A percentile compares a stretch with the other conserved stretches of the same genome.
phyloP scores from a whole-genome alignment of 768 basidiomycete species.

The Tricholomella constricta region DNA sequence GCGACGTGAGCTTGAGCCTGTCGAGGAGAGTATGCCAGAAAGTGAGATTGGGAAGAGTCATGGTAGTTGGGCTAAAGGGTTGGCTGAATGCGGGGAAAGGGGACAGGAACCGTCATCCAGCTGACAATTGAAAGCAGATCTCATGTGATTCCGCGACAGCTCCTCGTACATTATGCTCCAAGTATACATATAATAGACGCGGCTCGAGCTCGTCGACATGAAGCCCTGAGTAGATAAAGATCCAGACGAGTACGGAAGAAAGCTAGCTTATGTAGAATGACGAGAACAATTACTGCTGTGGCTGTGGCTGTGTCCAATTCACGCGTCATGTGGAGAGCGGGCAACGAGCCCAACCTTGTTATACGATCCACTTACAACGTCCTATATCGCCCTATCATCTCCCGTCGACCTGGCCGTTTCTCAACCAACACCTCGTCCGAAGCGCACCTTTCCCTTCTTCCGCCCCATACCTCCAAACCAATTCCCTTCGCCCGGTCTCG shows the following conservation, averaged over 20 bases:
- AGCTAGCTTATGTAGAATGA: too few relatives aligned
- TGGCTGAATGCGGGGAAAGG: constrained; percentile 1
- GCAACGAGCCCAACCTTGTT: constrained; percentile 10
- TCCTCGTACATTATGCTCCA: too few relatives aligned
- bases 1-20: constrained; percentile 11
- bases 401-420: constrained; percentile 18
- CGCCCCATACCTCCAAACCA: constrained; percentile 3
- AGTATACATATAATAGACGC: too few relatives aligned
- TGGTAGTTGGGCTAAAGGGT: constrained; percentile 1
- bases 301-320: constrained; percentile 18
- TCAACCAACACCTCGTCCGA: constrained; percentile 9
- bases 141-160: constrained; percentile 9
- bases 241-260: too few relatives aligned
- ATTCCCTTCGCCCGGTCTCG: constrained; percentile 4
- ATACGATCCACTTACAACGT: too few relatives aligned
- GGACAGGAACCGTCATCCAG: constrained; percentile 9
- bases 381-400: too few relatives aligned
- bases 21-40: constrained; percentile 6
- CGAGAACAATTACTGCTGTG: too few relatives aligned
- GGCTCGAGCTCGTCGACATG: too few relatives aligned
- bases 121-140: not conserved
- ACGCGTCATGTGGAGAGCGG: constrained; percentile 23
- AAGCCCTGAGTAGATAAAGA: too few relatives aligned
- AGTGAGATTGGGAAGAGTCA: constrained; percentile 7
- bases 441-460: constrained; percentile 18